Evolutionary conservation across 805 yeast species (phyloP).

Genomic region (Suhomyces canberraensis): DNA sequence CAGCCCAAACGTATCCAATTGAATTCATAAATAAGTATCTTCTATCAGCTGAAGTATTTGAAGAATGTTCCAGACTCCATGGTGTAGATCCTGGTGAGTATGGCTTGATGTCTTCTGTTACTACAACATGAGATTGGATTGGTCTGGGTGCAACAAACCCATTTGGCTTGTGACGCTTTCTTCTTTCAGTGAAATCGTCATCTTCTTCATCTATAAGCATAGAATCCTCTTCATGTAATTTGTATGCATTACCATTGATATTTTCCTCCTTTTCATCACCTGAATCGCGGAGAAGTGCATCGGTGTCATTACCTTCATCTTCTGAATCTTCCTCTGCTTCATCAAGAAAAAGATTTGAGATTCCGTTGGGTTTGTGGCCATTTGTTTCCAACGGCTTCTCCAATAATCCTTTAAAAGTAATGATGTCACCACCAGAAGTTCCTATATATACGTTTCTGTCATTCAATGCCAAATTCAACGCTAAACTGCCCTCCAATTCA

Average conservation of each 20-base stretch:
- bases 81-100: slow-evolving; percentile 90
- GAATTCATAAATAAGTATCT: slow-evolving; percentile 79
- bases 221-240: slow-evolving; percentile 31
- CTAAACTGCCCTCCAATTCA: slow-evolving; percentile 24
- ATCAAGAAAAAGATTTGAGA: slow-evolving; percentile 10
- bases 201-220: slow-evolving; percentile 36
- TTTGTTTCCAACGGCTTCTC: background rate
- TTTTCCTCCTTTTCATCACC: slow-evolving; percentile 11
- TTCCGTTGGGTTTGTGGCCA: background rate
- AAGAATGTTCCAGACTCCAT: slow-evolving; percentile 39
- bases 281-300: slow-evolving; percentile 14
- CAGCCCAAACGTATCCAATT: slow-evolving; percentile 80
- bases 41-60: slow-evolving; percentile 42
- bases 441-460: slow-evolving; percentile 37
- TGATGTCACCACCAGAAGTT: slow-evolving; percentile 40
- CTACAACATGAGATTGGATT: slow-evolving; percentile 22
- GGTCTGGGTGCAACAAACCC: slow-evolving; percentile 6
- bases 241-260: slow-evolving; percentile 4
- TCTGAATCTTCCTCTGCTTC: slow-evolving; percentile 13
- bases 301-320: slow-evolving; percentile 19
- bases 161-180: slow-evolving; percentile 23
- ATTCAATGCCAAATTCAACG: slow-evolving; percentile 26
- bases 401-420: slow-evolving; percentile 18
- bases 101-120: slow-evolving; percentile 45
- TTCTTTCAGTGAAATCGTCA: slow-evolving; percentile 10